A percentile compares a stretch with the other conserved stretches of the same genome.
Evolutionary conservation across 106 monocot species (phyloP).

Genomic region (Amphibolis antarctica): DNA sequence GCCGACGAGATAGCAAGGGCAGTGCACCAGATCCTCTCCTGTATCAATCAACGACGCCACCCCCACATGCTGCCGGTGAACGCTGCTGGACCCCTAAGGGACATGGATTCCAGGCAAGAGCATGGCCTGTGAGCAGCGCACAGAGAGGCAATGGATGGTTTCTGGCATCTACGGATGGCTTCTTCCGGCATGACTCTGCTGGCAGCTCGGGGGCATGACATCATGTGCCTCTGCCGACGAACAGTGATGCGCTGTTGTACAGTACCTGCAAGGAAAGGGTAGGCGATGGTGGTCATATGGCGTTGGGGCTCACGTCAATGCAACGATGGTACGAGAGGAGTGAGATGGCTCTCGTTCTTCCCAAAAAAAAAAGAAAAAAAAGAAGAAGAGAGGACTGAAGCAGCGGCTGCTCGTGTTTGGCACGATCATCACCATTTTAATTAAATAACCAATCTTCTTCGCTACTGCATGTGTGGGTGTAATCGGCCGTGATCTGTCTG

Average conservation of each 20-base stretch:
- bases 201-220: neutral
- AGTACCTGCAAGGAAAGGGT: neutral
- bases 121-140: neutral
- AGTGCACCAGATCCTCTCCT: constrained; percentile 70
- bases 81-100: neutral
- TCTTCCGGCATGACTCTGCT: neutral
- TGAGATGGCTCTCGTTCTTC: no score
- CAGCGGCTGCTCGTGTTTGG: neutral
- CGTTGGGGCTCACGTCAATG: no score
- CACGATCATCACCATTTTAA: neutral
- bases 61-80: neutral
- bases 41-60: constrained; percentile 5
- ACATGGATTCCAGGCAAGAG: neutral
- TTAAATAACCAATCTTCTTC: no score
- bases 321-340: no score
- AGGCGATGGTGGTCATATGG: no score
- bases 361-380: no score
- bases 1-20: constrained; percentile 82
- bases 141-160: neutral
- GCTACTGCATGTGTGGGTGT: no score
- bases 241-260: neutral
- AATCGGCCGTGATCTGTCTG: no score
- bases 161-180: neutral
- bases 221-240: neutral
- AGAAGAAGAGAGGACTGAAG: no score